A percentile compares a stretch with the other conserved stretches of the same genome.
Evolutionary conservation across 2,329 filamentous ascomycete genomes (phyloP).

Genomic region (Annulohypoxylon truncatum): DNA sequence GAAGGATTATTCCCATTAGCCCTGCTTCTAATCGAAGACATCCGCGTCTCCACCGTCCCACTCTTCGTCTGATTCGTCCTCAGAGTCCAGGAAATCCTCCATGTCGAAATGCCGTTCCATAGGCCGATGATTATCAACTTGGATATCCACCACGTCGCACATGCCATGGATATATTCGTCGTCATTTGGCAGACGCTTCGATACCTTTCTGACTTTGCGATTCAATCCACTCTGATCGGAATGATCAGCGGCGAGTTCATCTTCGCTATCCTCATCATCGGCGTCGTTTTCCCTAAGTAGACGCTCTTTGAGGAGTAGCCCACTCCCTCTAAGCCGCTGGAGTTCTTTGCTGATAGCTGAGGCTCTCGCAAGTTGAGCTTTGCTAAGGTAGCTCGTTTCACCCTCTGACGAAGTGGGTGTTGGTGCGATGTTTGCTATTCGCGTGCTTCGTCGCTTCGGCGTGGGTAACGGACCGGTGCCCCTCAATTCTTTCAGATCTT

Average conservation of each 20-base stretch:
- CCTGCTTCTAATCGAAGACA: conserved; percentile 31
- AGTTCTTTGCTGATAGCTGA: conserved; percentile 39
- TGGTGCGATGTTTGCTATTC: conserved; percentile 41
- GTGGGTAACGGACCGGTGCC: neutral
- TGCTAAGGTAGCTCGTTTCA: conserved; percentile 8
- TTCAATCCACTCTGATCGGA: conserved; percentile 14
- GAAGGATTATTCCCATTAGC: neutral
- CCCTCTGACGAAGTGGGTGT: conserved; percentile 35
- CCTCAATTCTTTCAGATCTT: conserved; percentile 5
- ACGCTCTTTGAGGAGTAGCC: conserved; percentile 33
- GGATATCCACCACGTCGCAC: conserved; percentile 76
- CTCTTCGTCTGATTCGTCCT: conserved; percentile 66
- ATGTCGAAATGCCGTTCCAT: conserved; percentile 75
- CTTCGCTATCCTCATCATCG: conserved; percentile 53
- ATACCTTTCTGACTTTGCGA: conserved; percentile 32
- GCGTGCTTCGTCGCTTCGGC: conserved; percentile 47
- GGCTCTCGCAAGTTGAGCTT: conserved; percentile 28
- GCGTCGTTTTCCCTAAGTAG: conserved; percentile 43
- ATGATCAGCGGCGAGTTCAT: conserved; percentile 46
- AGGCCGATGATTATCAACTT: conserved; percentile 81
- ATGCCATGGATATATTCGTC: conserved; percentile 69
- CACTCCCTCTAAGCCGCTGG: conserved; percentile 34
- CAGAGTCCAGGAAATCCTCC: conserved; percentile 74
- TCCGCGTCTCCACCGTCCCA: conserved; percentile 61
- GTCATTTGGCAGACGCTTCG: conserved; percentile 20